Base-by-base conservation (phyloP, 352 stramenopile species). In the Pythium rhizo-oryzae region DNA sequence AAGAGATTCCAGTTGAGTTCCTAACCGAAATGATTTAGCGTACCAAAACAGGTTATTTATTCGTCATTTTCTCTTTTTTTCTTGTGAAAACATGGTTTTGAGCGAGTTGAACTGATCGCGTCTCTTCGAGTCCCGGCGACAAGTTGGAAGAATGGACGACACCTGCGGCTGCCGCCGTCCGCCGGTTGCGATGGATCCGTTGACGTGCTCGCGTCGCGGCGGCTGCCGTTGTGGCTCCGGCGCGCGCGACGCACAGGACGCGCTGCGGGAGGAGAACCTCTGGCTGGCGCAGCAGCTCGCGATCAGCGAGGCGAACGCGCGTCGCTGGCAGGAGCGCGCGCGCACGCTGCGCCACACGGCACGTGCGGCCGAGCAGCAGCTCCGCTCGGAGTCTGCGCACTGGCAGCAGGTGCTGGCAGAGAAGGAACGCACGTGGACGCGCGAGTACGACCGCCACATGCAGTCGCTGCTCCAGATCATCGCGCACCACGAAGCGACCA, bases 391-490 rank as follows among this genome's bases (percentile, higher is more conserved):
- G 59, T 53, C 47, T 5, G 49, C 46, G n/a, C 58, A 53, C 25
- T 60, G 47, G 21, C 60, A 71, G 52, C 18, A 39, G 13, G 30
- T 41, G 19, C n/a, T 65, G 8, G 30, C 69, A 12, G 49, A 44
- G 56, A 77, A 73, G 37, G 72, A 89, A 56, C 49, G 30, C 11
- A 37, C 76, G 62, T 84, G 74, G 75, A 78, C 82, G 55, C 53
- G 56, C 41, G 79, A 85, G 67, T 84, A 79, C 46, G 76, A 81
- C 44, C 33, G 51, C 50, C 79, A 77, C 41, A 80, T 85, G 59
- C 71, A 77, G 65, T 71, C 77, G 50, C 66, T 89, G 49, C 61
- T 89, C 59, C 60, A 70, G 47, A 87, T 89, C 61, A 66, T 87
- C 23, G 41, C 70, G 4, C 73, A 89, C 46, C 77, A 87, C 47